These are phyloP conservation scores for Podaxis rugospora DNA, from an alignment of 768 basidiomycete species.

Conservation along the genomic window DNA sequence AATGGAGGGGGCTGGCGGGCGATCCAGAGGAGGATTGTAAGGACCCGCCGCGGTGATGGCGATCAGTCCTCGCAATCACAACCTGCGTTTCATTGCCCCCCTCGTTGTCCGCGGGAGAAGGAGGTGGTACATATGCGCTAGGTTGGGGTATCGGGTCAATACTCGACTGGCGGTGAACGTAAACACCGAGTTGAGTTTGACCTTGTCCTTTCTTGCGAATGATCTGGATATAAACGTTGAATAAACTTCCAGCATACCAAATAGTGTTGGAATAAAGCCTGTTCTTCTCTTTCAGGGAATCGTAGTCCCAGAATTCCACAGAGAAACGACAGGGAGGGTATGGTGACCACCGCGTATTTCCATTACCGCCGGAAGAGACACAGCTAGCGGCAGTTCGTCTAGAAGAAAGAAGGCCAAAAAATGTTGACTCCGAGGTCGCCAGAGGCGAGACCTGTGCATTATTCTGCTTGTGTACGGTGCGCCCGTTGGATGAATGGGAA, in stretches of 20 bases:
- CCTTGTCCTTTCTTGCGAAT: constrained; percentile 66
- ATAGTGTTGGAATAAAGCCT: constrained; percentile 81
- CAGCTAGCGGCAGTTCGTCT: constrained; percentile 38
- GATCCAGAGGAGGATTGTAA: constrained; percentile 6
- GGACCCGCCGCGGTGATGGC: constrained; percentile 7
- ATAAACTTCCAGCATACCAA: constrained; percentile 86
- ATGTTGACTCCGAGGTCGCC: constrained; percentile 44
- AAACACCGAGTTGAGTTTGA: constrained; percentile 75
- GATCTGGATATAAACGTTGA: constrained; percentile 87
- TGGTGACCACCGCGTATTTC: constrained; percentile 55
- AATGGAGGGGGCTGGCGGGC: constrained; percentile 29
- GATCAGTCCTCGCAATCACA: background rate
- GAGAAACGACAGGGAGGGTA: constrained; percentile 80
- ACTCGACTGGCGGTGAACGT: constrained; percentile 81
- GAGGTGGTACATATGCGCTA: constrained; percentile 43
- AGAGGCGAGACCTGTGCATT: constrained; percentile 6
- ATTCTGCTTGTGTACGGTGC: constrained; percentile 9
- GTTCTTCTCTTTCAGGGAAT: constrained; percentile 78
- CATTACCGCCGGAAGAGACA: constrained; percentile 36
- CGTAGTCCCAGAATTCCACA: constrained; percentile 89
- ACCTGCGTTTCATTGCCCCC: background rate
- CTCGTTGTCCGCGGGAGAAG: constrained; percentile 3
- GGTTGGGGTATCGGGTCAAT: constrained; percentile 74
- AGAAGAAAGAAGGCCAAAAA: constrained; percentile 58
- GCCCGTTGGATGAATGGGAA: constrained; percentile 16